Conservation (phyloP, 768 basidiomycete species). For the Suillus subaureus region DNA sequence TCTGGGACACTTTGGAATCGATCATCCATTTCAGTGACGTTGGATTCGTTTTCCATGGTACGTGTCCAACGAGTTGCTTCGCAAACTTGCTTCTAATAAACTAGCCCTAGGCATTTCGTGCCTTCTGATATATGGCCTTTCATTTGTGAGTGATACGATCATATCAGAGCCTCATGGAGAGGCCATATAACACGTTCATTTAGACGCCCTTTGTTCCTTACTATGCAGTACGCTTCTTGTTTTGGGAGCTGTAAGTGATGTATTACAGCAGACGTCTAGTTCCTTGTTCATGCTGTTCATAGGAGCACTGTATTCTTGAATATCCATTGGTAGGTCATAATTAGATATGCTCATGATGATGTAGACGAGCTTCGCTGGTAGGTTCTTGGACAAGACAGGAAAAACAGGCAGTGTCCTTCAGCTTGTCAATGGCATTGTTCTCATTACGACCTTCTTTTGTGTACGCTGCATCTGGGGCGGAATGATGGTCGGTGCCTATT, state of each 20-base stretch:
- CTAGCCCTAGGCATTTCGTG: slow-evolving; percentile 55
- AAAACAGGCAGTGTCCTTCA: slow-evolving; percentile 70
- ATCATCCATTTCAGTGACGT: slow-evolving; percentile 66
- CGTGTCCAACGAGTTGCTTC: slow-evolving; percentile 16
- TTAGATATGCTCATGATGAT: not conserved
- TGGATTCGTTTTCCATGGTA: slow-evolving; percentile 81
- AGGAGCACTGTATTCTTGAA: slow-evolving; percentile 88
- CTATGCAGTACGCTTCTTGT: slow-evolving; percentile 72
- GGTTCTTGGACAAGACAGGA: slow-evolving; percentile 78
- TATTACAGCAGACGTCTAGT: not conserved
- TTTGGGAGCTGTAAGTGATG: slow-evolving; percentile 74
- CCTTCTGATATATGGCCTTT: slow-evolving; percentile 61
- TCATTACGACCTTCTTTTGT: slow-evolving; percentile 69
- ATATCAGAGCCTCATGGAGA: not conserved
- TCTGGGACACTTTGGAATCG: slow-evolving; percentile 83
- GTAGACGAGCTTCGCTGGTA: slow-evolving; percentile 24
- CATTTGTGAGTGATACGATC: slow-evolving; percentile 56
- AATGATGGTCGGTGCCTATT: slow-evolving; percentile 35
- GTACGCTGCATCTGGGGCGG: slow-evolving; percentile 75
- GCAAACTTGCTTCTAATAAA: slow-evolving; percentile 11
- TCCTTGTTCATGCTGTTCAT: slow-evolving; percentile 8
- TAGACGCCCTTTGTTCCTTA: slow-evolving; percentile 80
- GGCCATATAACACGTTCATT: not conserved
- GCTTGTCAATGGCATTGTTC: slow-evolving; percentile 68
- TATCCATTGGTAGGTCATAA: slow-evolving; percentile 69